Percentiles rank a stretch among this genome's conserved stretches.
These are phyloP conservation scores for Phaeotremella fagi DNA, from an alignment of 768 basidiomycete species.

Conservation along the genomic window DNA sequence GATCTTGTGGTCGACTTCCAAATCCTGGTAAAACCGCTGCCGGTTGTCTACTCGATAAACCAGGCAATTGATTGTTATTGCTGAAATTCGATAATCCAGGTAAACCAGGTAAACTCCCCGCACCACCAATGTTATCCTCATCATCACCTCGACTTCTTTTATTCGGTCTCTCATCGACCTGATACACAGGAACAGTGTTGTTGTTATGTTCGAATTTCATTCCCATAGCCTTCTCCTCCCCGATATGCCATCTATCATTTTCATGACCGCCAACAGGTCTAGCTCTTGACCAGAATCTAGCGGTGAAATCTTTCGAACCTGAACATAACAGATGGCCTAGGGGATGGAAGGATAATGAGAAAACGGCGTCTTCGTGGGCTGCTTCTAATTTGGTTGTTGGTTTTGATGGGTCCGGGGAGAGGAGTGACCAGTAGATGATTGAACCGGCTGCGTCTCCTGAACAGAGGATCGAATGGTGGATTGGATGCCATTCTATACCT, in stretches of 20 bases:
- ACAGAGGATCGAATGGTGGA: conserved; percentile 76
- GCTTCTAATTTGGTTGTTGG: conserved; percentile 84
- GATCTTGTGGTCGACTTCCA: conserved; percentile 8
- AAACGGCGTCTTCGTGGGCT: conserved; percentile 97
- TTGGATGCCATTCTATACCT: conserved; percentile 95
- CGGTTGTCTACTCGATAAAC: neutral
- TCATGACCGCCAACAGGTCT: conserved; percentile 45
- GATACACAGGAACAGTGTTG: no score
- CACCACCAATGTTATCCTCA: no score
- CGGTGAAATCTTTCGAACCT: conserved; percentile 97
- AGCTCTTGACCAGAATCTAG: conserved; percentile 89
- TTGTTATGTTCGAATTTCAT: conserved; percentile 4
- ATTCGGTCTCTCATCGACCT: neutral
- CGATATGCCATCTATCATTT: conserved; percentile 44
- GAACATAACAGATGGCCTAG: conserved; percentile 89
- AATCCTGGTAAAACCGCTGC: conserved; percentile 41
- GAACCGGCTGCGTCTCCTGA: conserved; percentile 93
- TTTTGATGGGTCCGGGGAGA: conserved; percentile 54
- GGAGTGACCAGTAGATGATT: conserved; percentile 89
- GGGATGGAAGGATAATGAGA: conserved; percentile 91
- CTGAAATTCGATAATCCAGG: conserved; percentile 18
- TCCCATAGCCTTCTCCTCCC: conserved; percentile 31
- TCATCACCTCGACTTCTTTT: neutral
- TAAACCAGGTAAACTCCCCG: neutral
- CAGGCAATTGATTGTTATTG: neutral